Base-by-base conservation (phyloP, 768 basidiomycete genomes). In the Heimioporus sp. region DNA sequence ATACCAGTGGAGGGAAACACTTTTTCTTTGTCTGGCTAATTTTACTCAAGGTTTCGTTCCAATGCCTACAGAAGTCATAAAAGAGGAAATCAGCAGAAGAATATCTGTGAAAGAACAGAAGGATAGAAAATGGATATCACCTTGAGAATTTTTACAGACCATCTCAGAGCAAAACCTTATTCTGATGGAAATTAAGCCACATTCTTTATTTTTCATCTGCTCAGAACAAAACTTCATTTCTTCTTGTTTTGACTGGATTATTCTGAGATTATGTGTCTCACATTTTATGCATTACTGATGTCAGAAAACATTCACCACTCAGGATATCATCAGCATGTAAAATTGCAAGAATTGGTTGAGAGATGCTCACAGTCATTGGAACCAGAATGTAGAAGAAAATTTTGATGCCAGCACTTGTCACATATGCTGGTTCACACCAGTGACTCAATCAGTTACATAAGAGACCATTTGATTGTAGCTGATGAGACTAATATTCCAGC, bases 171-270 rank as follows among this genome's bases (percentile, higher is more conserved):
- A 1, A 3, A 47, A 46, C 0, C 1, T 49, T 5, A 13, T 56
- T 16, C 52, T 36, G 2, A 34, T 53, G 0, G 20, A 31, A 0
- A 11, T 21, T 12, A 56, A 54, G 9, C 55, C 44, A 0, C 40
- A 56, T 10, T 46, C 45, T 0, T 39, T 54, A 19, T 56, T 56
- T 38, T 54, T 56, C 13, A 52, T 56, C 16, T 49, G 10, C 39
- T 54, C 41, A 0, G 16, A 54, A 4, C 31, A 46, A 10, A 56
- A 56, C 15, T 49, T 56, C 8, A 3, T 35, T 0, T 15, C 34
- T 0, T 45, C 55, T 3, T 56, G 32, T 16, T 53, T 48, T 1
- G 34, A 52, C 11, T 55, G 54, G 51, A 3, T 52, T 4, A 1
- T 52, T 0, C 10, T n/a, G 0, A 10, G 5, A 1, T 43, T 46